Percentiles rank a stretch among this genome's conserved stretches.
Conservation (phyloP, 495 filamentous ascomycete genomes). For the Achaetomiella virescens region DNA sequence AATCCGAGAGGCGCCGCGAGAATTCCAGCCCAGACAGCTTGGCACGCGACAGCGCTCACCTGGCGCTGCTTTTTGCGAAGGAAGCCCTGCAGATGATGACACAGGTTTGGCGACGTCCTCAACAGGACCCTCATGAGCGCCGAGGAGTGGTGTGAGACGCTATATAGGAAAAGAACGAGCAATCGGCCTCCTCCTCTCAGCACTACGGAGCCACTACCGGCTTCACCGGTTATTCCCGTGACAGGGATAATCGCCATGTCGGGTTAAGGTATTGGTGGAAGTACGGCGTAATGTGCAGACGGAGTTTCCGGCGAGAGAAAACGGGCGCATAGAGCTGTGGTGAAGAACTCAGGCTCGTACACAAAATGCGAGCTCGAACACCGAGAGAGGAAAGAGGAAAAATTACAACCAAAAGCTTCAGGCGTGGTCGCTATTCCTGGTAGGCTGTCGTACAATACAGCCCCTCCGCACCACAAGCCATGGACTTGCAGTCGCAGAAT, state of each 20-base stretch:
- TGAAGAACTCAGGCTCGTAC: neutral
- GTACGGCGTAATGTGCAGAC: neutral
- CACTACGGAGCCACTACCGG: neutral
- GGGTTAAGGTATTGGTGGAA: neutral
- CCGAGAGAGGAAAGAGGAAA: neutral
- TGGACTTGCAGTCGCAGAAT: neutral
- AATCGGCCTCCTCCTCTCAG: neutral
- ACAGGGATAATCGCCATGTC: slow-evolving; percentile 14
- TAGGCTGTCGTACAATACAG: no score
- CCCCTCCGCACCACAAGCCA: no score
- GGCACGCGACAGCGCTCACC: slow-evolving; percentile 50
- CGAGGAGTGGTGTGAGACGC: slow-evolving; percentile 75
- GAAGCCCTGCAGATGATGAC: slow-evolving; percentile 87
- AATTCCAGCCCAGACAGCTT: slow-evolving; percentile 29
- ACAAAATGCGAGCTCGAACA: neutral
- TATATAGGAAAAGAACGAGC: slow-evolving; percentile 52
- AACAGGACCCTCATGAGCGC: slow-evolving; percentile 80
- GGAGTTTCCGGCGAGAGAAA: neutral
- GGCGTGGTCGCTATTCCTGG: no score
- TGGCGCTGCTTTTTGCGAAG: slow-evolving; percentile 73
- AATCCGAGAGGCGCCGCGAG: slow-evolving; percentile 41
- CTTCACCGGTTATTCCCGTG: neutral
- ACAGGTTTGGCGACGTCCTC: slow-evolving; percentile 72
- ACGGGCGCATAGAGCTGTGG: neutral
- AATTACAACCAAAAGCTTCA: neutral